These are phyloP conservation scores for Lathyrus oleraceus DNA, from an alignment of 306 rosid genomes.

Conservation along the genomic window DNA sequence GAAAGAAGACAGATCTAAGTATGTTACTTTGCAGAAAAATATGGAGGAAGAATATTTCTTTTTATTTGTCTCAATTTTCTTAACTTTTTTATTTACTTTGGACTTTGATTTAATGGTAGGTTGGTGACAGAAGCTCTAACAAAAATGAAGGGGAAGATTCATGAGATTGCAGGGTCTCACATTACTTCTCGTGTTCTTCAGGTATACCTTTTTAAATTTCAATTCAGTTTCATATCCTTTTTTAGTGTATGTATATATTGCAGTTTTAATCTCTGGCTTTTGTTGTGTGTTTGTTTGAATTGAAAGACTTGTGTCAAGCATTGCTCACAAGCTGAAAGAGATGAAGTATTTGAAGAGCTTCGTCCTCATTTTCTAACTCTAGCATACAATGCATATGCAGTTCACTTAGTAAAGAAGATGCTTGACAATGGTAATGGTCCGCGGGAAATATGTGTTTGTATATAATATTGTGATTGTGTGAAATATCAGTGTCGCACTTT, in stretches of 20 bases:
- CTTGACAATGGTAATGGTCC: constrained; percentile 70
- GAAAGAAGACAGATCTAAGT: constrained; percentile 85
- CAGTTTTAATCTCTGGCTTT: constrained; percentile 35
- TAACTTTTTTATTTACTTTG: not conserved
- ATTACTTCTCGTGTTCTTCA: constrained; percentile 93
- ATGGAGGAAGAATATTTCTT: not conserved
- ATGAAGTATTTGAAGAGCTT: constrained; percentile 83
- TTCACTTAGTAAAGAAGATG: constrained; percentile 91
- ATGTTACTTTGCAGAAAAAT: constrained; percentile 37
- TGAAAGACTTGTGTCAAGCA: constrained; percentile 82
- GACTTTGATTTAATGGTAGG: constrained; percentile 41
- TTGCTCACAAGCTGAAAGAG: constrained; percentile 78
- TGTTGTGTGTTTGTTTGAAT: constrained; percentile 22
- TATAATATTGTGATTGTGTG: not conserved
- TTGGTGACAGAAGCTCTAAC: constrained; percentile 73
- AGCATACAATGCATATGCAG: constrained; percentile 72
- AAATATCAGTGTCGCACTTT: not conserved
- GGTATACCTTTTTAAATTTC: constrained; percentile 37
- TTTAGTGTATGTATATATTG: not conserved
- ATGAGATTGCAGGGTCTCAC: constrained; percentile 88
- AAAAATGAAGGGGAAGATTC: constrained; percentile 95
- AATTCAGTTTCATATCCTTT: not conserved
- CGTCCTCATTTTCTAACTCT: constrained; percentile 79
- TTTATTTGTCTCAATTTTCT: not conserved
- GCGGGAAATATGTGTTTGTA: constrained; percentile 13